A percentile compares a stretch with the other conserved stretches of the same genome.
Conservation (phyloP, 805 yeast species). For the Ogataea pini region DNA sequence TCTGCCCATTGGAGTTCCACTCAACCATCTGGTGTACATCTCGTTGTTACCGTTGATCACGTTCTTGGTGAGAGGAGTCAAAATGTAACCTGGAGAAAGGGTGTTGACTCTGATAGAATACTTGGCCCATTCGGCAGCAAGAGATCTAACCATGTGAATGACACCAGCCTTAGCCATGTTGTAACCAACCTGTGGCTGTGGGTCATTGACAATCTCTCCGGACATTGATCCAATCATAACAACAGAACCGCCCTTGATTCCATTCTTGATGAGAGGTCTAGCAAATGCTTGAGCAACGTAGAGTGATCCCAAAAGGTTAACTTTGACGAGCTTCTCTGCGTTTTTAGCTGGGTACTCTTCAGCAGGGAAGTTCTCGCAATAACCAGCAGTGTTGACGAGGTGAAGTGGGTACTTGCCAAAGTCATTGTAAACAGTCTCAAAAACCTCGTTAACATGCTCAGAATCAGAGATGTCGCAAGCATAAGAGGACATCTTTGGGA, state of each 20-base stretch:
- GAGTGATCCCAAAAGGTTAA: conserved; percentile 72
- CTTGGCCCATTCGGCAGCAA: conserved; percentile 83
- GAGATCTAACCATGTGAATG: conserved; percentile 71
- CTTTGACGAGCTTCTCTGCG: conserved; percentile 68
- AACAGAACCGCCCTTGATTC: conserved; percentile 56
- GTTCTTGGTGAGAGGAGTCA: conserved; percentile 75
- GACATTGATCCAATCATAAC: conserved; percentile 79
- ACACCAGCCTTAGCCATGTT: conserved; percentile 88
- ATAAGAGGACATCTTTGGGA: conserved; percentile 58
- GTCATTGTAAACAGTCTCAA: conserved; percentile 53
- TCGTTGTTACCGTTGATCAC: conserved; percentile 59
- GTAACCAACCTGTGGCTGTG: conserved; percentile 78
- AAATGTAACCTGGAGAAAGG: conserved; percentile 77
- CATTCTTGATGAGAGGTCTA: conserved; percentile 58
- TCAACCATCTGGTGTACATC: conserved; percentile 71
- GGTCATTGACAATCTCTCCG: conserved; percentile 74
- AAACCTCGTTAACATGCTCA: conserved; percentile 54
- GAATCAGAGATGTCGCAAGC: conserved; percentile 73
- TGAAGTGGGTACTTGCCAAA: conserved; percentile 64
- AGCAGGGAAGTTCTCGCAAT: conserved; percentile 78
- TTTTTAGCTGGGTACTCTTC: conserved; percentile 71
- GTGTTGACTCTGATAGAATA: conserved; percentile 76
- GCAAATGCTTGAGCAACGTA: conserved; percentile 77
- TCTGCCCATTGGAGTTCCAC: conserved; percentile 72
- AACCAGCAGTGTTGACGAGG: conserved; percentile 80